Conservation (phyloP, 768 basidiomycete species). For the Trametes cinnabarina region DNA sequence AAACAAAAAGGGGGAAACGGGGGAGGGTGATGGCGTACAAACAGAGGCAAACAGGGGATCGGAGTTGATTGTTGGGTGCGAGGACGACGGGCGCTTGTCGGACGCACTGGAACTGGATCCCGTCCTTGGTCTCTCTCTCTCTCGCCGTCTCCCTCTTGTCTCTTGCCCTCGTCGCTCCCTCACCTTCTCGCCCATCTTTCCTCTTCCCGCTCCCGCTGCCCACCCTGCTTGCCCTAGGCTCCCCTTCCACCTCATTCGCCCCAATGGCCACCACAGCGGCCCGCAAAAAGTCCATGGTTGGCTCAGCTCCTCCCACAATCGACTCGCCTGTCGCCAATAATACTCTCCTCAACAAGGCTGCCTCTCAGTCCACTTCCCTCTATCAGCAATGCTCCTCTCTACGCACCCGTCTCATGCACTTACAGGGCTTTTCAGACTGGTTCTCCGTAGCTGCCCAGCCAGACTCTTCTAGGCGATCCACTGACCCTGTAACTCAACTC, state of each 20-base stretch:
- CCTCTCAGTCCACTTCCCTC: slow-evolving; percentile 83
- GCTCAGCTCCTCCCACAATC: slow-evolving; percentile 55
- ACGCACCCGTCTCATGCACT: slow-evolving; percentile 72
- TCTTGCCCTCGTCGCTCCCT: slow-evolving; percentile 8
- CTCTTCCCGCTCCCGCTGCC: slow-evolving; percentile 1
- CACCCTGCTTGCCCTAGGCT: slow-evolving; percentile 7
- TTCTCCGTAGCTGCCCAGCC: slow-evolving; percentile 56
- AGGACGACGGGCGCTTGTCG: slow-evolving; percentile 14
- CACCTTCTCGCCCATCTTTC: slow-evolving; percentile 19
- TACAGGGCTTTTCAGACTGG: slow-evolving; percentile 70
- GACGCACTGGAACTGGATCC: slow-evolving; percentile 5
- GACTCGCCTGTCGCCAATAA: slow-evolving; percentile 76
- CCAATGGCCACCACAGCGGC: slow-evolving; percentile 53
- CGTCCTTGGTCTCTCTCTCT: slow-evolving; percentile 5
- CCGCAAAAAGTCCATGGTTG: slow-evolving; percentile 45
- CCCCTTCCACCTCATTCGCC: slow-evolving; percentile 14
- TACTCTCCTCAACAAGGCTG: slow-evolving; percentile 88
- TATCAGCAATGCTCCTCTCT: slow-evolving; percentile 89
- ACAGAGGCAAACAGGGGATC: slow-evolving; percentile 13
- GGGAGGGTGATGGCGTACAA: slow-evolving; percentile 18
- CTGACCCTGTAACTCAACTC: slow-evolving; percentile 91
- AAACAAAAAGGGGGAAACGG: slow-evolving; percentile 8
- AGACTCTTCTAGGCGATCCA: slow-evolving; percentile 62
- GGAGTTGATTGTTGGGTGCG: slow-evolving; percentile 21
- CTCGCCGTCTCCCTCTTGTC: slow-evolving; percentile 16